Percentiles rank a stretch among this genome's conserved stretches.
Conservation (phyloP, 1,139 yeast genomes). For the Waltiozyma sp. region DNA sequence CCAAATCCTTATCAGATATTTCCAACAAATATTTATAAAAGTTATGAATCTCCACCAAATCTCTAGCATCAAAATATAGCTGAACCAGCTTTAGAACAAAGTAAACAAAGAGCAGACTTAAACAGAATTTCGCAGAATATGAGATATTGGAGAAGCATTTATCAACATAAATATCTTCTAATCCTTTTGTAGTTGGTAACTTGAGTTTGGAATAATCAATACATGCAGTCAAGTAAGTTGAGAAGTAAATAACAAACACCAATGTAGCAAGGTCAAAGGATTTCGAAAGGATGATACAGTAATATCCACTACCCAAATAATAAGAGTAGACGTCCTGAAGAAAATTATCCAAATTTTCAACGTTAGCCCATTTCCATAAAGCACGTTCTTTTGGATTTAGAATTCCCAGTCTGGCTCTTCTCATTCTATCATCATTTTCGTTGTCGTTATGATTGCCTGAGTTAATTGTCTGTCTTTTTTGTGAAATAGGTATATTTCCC, state of each 20-base stretch:
- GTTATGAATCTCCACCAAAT: conserved; percentile 24
- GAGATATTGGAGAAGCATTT: conserved; percentile 43
- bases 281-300: conserved; percentile 60
- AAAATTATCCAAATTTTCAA: conserved; percentile 80
- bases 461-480: conserved; percentile 1
- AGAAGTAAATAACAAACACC: conserved; percentile 64
- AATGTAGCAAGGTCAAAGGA: conserved; percentile 60
- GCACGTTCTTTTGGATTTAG: conserved; percentile 68
- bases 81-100: conserved; percentile 51
- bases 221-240: conserved; percentile 77
- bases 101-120: conserved; percentile 51
- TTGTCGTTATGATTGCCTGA: background rate
- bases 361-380: conserved; percentile 92
- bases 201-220: conserved; percentile 49
- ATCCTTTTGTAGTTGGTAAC: conserved; percentile 17
- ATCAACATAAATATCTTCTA: conserved; percentile 42
- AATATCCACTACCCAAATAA: conserved; percentile 76
- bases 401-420: conserved; percentile 19
- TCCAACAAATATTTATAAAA: conserved; percentile 45
- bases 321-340: conserved; percentile 74
- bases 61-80: conserved; percentile 34
- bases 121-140: conserved; percentile 40
- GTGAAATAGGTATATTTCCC: conserved; percentile 2
- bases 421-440: conserved; percentile 13
- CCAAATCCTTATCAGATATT: conserved; percentile 70